A percentile compares a stretch with the other conserved stretches of the same genome.
Evolutionary conservation across 257 asterid species (phyloP).

Genomic region (Solanum verrucosum): DNA sequence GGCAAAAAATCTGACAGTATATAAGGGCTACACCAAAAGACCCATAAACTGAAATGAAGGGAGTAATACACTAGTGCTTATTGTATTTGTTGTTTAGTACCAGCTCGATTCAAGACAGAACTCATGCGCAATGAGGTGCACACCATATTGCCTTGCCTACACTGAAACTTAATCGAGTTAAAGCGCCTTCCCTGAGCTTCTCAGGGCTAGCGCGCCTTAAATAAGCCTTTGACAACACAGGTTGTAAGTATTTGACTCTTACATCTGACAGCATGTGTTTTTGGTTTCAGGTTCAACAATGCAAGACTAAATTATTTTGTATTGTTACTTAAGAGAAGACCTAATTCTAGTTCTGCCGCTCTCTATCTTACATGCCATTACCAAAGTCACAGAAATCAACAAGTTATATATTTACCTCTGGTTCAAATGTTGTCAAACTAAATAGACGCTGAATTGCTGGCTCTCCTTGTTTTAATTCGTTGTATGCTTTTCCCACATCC

Average conservation of each 20-base stretch:
- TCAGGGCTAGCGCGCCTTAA: neutral
- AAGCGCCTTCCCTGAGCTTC: neutral
- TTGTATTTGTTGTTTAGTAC: neutral
- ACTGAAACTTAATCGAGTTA: neutral
- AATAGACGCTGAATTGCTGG: slow-evolving; percentile 90
- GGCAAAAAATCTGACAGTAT: neutral
- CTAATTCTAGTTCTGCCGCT: neutral
- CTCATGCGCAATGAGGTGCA: neutral
- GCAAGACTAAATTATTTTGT: neutral
- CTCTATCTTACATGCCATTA: neutral
- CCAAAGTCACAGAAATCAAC: neutral
- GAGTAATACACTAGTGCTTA: neutral
- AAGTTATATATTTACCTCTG: slow-evolving; percentile 37
- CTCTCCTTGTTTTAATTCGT: slow-evolving; percentile 93
- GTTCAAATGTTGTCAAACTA: slow-evolving; percentile 44
- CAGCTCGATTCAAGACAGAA: neutral
- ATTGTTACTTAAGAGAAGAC: neutral
- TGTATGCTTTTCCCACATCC: slow-evolving; percentile 87
- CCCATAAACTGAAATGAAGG: neutral
- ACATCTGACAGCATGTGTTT: neutral
- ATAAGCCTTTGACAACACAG: neutral
- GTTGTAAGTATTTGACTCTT: neutral
- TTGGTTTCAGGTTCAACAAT: neutral
- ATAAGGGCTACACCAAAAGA: neutral
- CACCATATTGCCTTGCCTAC: neutral